These are phyloP conservation scores for Kodamaea leandrae DNA, from an alignment of 805 yeast species.

Conservation along the genomic window DNA sequence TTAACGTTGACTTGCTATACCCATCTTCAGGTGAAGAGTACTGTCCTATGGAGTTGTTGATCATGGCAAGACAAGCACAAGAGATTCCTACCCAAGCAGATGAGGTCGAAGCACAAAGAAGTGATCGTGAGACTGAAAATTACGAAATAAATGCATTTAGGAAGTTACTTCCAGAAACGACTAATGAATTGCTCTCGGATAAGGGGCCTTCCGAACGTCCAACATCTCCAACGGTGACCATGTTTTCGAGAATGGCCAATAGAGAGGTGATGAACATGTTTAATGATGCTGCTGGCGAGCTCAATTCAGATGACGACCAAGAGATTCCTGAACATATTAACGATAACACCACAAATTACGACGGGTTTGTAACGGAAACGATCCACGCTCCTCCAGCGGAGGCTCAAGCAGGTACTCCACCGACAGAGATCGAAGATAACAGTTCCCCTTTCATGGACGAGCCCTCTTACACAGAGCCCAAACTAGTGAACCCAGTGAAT, in stretches of 20 bases:
- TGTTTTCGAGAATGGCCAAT: slow-evolving; percentile 71
- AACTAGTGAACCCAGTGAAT: slow-evolving; percentile 43
- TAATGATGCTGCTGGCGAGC: slow-evolving; percentile 47
- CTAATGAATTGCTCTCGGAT: background rate
- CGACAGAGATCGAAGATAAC: slow-evolving; percentile 26
- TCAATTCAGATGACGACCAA: slow-evolving; percentile 29
- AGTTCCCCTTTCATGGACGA: slow-evolving; percentile 50
- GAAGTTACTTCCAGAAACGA: background rate
- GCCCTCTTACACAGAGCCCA: slow-evolving; percentile 16
- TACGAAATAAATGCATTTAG: background rate
- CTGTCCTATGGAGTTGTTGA: slow-evolving; percentile 64
- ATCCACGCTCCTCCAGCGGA: slow-evolving; percentile 17
- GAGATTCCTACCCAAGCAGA: slow-evolving; percentile 8
- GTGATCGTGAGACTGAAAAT: background rate
- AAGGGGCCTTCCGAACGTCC: slow-evolving; percentile 21
- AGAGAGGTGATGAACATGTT: slow-evolving; percentile 76
- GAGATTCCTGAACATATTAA: slow-evolving; percentile 20
- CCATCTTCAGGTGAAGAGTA: slow-evolving; percentile 48
- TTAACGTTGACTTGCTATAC: slow-evolving; percentile 59
- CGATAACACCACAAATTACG: slow-evolving; percentile 32
- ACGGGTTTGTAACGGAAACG: slow-evolving; percentile 52
- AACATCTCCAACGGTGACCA: slow-evolving; percentile 75
- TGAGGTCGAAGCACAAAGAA: background rate
- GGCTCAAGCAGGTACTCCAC: slow-evolving; percentile 22
- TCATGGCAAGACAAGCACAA: slow-evolving; percentile 43